Base-by-base conservation (phyloP, 2,329 filamentous ascomycete species). In the Didymellaceae sp. region DNA sequence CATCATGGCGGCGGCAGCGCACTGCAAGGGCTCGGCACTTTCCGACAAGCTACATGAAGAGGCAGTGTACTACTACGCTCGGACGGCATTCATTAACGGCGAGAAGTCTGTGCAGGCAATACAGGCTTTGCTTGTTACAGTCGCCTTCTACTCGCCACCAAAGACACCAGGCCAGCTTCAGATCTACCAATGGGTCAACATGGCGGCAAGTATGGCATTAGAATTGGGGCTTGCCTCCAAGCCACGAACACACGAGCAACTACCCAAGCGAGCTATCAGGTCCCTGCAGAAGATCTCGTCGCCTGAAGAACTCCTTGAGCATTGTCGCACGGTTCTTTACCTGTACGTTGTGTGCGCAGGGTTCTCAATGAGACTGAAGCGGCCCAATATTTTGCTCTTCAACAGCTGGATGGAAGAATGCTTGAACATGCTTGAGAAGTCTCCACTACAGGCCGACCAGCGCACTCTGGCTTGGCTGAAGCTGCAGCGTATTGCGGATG, bases 401-500 rank as follows among this genome's bases (percentile, higher is more conserved):
- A 73, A 73, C 41, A 68, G 66, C 28, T 73, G 70, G 70, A 71
- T 73, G 69, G 66, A 65, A 35, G 70, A 73, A 38, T 70, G 67
- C 31, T 38, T 65, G 30, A 51, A 49, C 1, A 55, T 73, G 28
- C 60, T 73, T 2, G 58, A 66, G 18, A 70, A 69, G 37, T 72
- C 69, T 2, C 64, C 65, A 3, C 34, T 62, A 0, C 50, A 67
- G n/a, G 60, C 67, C 5, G 70, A 73, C 22, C 62, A 62, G 24
- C 55, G 65, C 14, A 58, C 66, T 6, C 47, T 68, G 1, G 67
- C 69, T 5, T 70, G 61, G 62, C 35, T 72, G 10, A 65, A 66
- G 33, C 54, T 73, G 4, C 69, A 73, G 49, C 58, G 69, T 16
- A 72, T 72, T 25, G 67, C 68, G 7, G 70, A 73, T 38, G 70